Base-by-base conservation (phyloP, 1,284 basidiomycete genomes). In the Coniferiporia weirii region DNA sequence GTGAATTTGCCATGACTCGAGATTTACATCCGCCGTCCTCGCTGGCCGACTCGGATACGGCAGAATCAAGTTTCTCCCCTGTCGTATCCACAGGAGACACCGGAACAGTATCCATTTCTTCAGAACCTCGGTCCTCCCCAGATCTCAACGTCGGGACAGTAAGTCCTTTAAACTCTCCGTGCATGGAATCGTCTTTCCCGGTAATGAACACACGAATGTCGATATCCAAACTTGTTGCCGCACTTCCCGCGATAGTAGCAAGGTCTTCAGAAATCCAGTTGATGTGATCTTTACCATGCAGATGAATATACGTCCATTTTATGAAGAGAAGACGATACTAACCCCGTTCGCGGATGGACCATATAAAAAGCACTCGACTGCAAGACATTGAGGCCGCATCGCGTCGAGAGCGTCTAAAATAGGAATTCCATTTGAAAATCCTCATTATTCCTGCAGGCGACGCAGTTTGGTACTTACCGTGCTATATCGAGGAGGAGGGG, bases 401-500 rank as follows among this genome's bases (percentile, higher is more conserved):
- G 15, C 36, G 20, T 20, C 46, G 27, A 19, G 52, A 27, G 8
- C 52, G 38, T 17, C 36, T 44, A 12, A 12, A 38, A 38, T 38
- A 38, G 6, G 12, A 38, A 7, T 7, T 7, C 6, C 7, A 15
- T 35, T 22, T 4, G 22, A 36, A 53, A 35, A 53, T 4, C 3
- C 8, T 35, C 46, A 34, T 6, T 35, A 43, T 44, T 48, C 20
- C 48, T 34, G 10, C 27, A 38, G 51, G 43, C 46, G 19, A 52
- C 1, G 9, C 9, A 9, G n/a, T n/a, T n/a, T n/a, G n/a, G n/a
- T 19, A 48, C 71, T 44, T 52, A 74, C 73, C 69, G 64, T 15
- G 73, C 65, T 19, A 73, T 57, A 52, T 73, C 66, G 36, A 72
- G 62, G 4, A 75, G 65, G 4, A 74, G 64, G 3, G 74, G 71